Base-by-base conservation (phyloP, 495 filamentous ascomycete species). In the Penicillium salamii region DNA sequence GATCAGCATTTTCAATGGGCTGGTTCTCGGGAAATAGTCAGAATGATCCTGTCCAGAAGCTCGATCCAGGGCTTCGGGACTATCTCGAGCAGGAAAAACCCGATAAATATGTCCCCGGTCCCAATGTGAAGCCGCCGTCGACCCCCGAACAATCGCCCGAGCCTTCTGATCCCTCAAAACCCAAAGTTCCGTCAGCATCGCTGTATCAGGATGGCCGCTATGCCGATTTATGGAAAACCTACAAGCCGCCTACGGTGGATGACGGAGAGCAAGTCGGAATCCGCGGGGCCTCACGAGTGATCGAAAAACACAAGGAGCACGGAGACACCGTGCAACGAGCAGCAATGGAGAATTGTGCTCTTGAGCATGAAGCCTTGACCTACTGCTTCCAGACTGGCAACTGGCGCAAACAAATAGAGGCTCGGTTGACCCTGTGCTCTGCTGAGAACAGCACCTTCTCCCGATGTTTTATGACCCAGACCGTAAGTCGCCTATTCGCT, bases 331-430 rank as follows among this genome's bases (percentile, higher is more conserved):
- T 97, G 44, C 87, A 88, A 15, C 77, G 80, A 15, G 89, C 88
- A 7, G 93, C 93, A 12, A 72, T 95, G 55, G 95, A 97, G 72
- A 98, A 97, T 66, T 98, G 93, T 72, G 86, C 90, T 0, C 53
- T 89, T 45, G 90, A 97, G 68, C 87, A 96, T 67, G 69, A 84
- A 56, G 83, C 78, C 19, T 78, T 91, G 69, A 78, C 78, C 41
- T 72, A 82, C 3, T 98, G 93, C 72, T 95, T 89, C 71, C 71
- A 76, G 46, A 74, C 69, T 34, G 90, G 90, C 29, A 72, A 69
- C 18, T 77, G 75, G 67, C 48, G 54, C 50, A 67, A 73, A 43
- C 68, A 65, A 41, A 42, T 73, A 15, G 61, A 64, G 41, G 75
- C 82, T 36, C 74, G 76, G 19, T 63, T 87, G 68, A 89, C 80